Evolutionary conservation across 345 rosid species (phyloP).

Genomic region (Lepidium africanum): DNA sequence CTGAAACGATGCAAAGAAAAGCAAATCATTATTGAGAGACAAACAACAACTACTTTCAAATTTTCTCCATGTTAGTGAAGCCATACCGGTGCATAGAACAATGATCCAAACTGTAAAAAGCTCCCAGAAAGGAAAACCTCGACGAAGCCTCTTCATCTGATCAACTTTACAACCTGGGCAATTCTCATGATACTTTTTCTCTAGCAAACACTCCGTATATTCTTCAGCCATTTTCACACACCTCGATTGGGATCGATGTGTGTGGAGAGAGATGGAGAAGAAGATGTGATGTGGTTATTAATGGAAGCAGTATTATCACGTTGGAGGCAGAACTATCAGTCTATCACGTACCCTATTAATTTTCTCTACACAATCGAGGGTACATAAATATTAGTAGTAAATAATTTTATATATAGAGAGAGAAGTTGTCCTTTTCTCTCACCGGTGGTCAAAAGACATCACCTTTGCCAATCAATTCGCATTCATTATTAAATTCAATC

Average conservation of each 20-base stretch:
- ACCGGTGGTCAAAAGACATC: not conserved
- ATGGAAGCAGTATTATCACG: not conserved
- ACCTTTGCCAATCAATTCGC: not conserved
- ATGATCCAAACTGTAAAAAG: conserved; percentile 63
- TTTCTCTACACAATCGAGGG: not conserved
- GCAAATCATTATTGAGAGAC: not conserved
- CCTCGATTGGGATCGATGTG: not conserved
- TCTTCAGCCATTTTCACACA: conserved; percentile 30
- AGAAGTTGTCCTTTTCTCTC: not conserved
- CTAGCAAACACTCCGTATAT: conserved; percentile 37
- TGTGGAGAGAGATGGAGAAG: not conserved
- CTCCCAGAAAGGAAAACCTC: conserved; percentile 53
- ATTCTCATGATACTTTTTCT: conserved; percentile 50
- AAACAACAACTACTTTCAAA: not conserved
- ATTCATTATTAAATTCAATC: not conserved
- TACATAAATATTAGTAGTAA: not conserved
- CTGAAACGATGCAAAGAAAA: conserved; percentile 37
- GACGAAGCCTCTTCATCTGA: conserved; percentile 38
- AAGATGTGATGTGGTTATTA: not conserved
- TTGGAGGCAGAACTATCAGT: not conserved
- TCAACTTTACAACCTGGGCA: conserved; percentile 88
- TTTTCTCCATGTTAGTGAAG: not conserved
- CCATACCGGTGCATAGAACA: conserved; percentile 56
- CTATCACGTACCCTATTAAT: not conserved
- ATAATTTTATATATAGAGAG: not conserved